These are phyloP conservation scores for Pleomassaria siparia DNA, from an alignment of 2,329 filamentous ascomycete species.

Conservation along the genomic window DNA sequence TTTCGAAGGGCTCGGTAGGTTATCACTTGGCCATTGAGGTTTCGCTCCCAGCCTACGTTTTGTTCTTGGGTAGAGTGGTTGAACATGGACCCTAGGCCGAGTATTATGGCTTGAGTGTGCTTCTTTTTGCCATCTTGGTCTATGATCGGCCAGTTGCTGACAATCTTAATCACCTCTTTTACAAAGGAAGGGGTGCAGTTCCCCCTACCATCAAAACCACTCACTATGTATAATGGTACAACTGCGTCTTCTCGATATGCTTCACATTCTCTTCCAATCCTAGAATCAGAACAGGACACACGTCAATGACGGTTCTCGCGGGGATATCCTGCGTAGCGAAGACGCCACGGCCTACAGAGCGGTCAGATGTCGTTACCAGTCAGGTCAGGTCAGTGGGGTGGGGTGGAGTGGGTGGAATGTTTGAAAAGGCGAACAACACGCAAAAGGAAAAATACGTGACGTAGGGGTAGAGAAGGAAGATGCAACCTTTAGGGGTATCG, in stretches of 20 bases:
- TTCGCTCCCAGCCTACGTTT: constrained; percentile 59
- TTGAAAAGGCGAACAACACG: background rate
- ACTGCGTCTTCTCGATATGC: constrained; percentile 52
- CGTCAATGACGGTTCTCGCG: constrained; percentile 53
- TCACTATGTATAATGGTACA: constrained; percentile 61
- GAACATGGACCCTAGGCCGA: constrained; percentile 61
- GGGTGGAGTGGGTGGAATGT: constrained; percentile 6
- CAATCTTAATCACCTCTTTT: constrained; percentile 6
- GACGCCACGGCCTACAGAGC: constrained; percentile 52
- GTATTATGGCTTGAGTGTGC: constrained; percentile 54
- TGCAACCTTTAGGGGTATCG: constrained; percentile 55
- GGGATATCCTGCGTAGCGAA: constrained; percentile 53
- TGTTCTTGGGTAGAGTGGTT: constrained; percentile 56
- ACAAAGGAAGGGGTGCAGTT: background rate
- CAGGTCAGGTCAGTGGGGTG: no score
- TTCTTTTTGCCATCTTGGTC: constrained; percentile 26
- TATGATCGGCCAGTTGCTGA: constrained; percentile 48
- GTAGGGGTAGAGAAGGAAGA: background rate
- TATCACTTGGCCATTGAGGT: constrained; percentile 49
- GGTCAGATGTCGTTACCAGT: constrained; percentile 1
- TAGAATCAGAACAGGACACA: constrained; percentile 56
- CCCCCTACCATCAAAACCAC: constrained; percentile 8
- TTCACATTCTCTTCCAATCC: constrained; percentile 50
- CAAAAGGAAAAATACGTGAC: background rate
- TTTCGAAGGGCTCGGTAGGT: constrained; percentile 54